Percentiles rank a stretch among this genome's conserved stretches.
Evolutionary conservation across 345 rosid genomes (phyloP).

Genomic region (Citrus sinensis): DNA sequence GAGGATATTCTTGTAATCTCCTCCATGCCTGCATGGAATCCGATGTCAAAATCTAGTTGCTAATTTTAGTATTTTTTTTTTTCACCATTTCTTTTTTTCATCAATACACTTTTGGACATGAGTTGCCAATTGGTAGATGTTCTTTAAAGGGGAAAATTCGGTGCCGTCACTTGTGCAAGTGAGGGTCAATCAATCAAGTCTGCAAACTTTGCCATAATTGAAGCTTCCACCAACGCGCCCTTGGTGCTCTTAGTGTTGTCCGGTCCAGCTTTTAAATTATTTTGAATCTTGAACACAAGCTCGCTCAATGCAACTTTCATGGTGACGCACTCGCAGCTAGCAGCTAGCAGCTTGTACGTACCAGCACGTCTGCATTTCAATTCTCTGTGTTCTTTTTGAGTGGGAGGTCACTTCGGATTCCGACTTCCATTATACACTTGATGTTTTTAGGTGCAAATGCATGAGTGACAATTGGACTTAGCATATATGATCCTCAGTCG

Average conservation of each 20-base stretch:
- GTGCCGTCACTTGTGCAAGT: constrained; percentile 6
- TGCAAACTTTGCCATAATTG: background rate
- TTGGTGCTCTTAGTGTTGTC: constrained; percentile 1
- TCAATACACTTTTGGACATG: background rate
- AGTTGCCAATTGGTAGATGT: constrained; percentile 12
- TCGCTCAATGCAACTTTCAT: background rate
- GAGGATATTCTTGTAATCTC: constrained; percentile 2
- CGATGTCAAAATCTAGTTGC: background rate
- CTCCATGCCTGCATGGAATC: background rate
- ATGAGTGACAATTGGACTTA: background rate
- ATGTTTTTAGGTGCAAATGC: constrained; percentile 11
- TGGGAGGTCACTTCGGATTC: constrained; percentile 20
- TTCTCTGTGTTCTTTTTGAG: constrained; percentile 3
- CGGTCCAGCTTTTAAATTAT: constrained; percentile 16
- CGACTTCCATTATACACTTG: constrained; percentile 7
- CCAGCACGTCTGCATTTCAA: background rate
- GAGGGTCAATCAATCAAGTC: constrained; percentile 11
- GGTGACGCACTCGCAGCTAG: background rate
- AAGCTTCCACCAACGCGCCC: background rate
- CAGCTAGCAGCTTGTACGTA: constrained; percentile 10
- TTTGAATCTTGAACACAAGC: background rate
- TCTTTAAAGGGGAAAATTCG: constrained; percentile 12
- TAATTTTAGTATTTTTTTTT: background rate
- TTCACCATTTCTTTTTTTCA: background rate
- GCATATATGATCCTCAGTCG: background rate